These are phyloP conservation scores for Magnolia changhungtana DNA, from an alignment of 164 flowering plant species.

Conservation along the genomic window DNA sequence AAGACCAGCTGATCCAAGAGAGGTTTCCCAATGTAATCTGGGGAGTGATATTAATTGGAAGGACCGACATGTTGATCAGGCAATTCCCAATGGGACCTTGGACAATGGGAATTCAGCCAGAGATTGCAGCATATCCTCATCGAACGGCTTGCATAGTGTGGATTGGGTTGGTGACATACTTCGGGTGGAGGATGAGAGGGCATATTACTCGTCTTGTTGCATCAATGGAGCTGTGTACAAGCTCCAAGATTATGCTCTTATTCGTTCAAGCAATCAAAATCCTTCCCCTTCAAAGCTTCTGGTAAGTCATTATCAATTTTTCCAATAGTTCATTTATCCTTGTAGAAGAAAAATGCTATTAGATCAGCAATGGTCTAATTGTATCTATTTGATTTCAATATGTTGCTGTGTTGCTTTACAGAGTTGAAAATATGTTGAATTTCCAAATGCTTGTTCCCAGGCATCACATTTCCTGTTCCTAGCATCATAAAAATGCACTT, in stretches of 20 bases:
- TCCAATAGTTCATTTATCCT: not conserved
- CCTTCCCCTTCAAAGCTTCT: slow-evolving; percentile 64
- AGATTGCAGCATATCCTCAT: slow-evolving; percentile 26
- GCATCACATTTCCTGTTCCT: not conserved
- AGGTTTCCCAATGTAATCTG: slow-evolving; percentile 20
- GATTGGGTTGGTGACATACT: slow-evolving; percentile 66
- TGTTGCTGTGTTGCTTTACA: not conserved
- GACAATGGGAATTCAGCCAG: slow-evolving; percentile 16
- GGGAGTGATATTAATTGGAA: slow-evolving; percentile 21
- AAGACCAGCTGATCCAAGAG: slow-evolving; percentile 13
- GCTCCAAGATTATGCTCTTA: slow-evolving; percentile 64
- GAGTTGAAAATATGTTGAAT: too few species aligned
- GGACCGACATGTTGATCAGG: slow-evolving; percentile 24
- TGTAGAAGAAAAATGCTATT: not conserved
- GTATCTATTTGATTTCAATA: too few species aligned
- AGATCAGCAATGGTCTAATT: too few species aligned
- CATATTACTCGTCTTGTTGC: slow-evolving; percentile 54
- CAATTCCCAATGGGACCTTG: slow-evolving; percentile 23
- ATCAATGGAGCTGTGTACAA: slow-evolving; percentile 61
- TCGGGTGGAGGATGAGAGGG: slow-evolving; percentile 47
- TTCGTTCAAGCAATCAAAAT: slow-evolving; percentile 38
- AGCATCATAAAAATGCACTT: not conserved
- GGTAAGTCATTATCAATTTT: slow-evolving; percentile 33
- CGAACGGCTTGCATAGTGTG: slow-evolving; percentile 35
- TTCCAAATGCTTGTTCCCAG: not conserved